Base-by-base conservation (phyloP, 345 rosid species). In the Capsella bursapastoris region DNA sequence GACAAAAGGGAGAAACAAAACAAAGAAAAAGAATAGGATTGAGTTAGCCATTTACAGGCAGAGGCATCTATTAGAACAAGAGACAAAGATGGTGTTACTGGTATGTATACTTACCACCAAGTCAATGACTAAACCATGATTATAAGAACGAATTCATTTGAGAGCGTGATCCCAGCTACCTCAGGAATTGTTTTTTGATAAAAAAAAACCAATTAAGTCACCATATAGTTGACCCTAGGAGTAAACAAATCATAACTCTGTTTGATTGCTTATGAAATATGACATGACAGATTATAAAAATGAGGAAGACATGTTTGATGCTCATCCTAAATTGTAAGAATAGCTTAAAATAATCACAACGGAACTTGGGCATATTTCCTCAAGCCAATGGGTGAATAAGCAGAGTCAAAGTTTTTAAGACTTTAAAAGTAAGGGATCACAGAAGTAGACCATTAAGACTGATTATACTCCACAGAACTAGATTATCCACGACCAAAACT, bases 1-100 rank as follows among this genome's bases (percentile, higher is more conserved):
- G 27, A 72, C 78, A 22, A 32, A 47, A 66, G 81, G 81, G 29
- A 78, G 47, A 51, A 66, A 2, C 63, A 53, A 53, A 31, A 60
- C 35, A 47, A 44, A 73, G 16, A 59, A 35, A 44, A 62, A 59
- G 47, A 63, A 47, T 31, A 76, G 0, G 59, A 76, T 18, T 40
- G 49, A 60, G 63, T 31, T 68, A 16, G 68, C 49, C 79, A 75
- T 75, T 9, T 37, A 22, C 28, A 64, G 58, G 13, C 1, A 29
- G 31, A 61, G 15, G 25, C 14, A 52, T 27, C 18, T 44, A 57
- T 52, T 45, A 73, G 28, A 40, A 45, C 51, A 57, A 73, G 66
- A 66, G 50, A 65, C 50, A 13, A 73, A 65, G 65, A 56, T 47
- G 13, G 28, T 53, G 16, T 25, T 28, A 11, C 16, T 40, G n/a